Base-by-base conservation (phyloP, 2,329 filamentous ascomycete species). In the Penicillium sp. region DNA sequence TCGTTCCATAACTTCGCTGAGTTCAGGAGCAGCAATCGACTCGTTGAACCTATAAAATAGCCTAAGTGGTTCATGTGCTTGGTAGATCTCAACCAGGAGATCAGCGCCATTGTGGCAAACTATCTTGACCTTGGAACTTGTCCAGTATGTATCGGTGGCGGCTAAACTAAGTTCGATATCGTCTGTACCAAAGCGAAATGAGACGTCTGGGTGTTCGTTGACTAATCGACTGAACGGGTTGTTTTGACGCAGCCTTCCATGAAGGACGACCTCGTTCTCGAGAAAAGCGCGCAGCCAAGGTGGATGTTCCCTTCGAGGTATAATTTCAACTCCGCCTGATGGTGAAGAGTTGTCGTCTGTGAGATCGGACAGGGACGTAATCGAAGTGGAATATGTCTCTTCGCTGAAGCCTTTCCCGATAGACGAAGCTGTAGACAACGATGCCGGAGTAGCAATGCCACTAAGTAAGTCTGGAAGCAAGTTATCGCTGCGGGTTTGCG, bases 21-120 rank as follows among this genome's bases (percentile, higher is more conserved):
- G 95, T 17, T 92, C 92, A 19, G 93, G 92, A 73, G 96, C 96
- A 23, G 93, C 93, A 60, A 91, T 89, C 77, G 97, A 91, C 1
- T 93, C 92, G 73, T 92, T 90, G 80, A 97, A 98, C 6, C 85
- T 91, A 81, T 97, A 97, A 73, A 88, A 87, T 61, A 98, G 86
- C 88, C 68, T 92, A 87, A 55, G 88, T 90, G 64, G 93, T 7
- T 51, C 46, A 3, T 61, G 41, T 1, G 56, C 45, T 7, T 64
- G 56, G 7, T 49, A 46, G 11, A 67, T 23, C 26, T 66, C 62
- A 6, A 65, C 45, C 1, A 29, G 17, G 3, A 68, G 57, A n/a
- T 66, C 57, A 21, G 50, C 15, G 2, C 64, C 62, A 48, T 67
- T 61, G 2, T 50, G 46, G n/a, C 60, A 66, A 6, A 29, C 49